These are phyloP conservation scores for Fraxinus floribunda DNA, from an alignment of 305 asterid species.

Conservation along the genomic window DNA sequence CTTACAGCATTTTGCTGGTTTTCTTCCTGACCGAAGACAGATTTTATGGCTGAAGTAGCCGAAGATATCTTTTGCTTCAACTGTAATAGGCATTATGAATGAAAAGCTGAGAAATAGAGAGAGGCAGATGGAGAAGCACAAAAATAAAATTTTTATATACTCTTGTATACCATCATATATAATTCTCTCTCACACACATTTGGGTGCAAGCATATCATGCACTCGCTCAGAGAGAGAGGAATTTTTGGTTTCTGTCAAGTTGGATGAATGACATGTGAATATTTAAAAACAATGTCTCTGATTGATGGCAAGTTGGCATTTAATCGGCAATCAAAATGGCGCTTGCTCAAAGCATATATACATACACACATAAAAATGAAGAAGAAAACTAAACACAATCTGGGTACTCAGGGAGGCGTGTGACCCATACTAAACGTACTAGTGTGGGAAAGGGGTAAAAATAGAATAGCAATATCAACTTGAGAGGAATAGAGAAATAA, in stretches of 20 bases:
- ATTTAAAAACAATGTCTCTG: neutral
- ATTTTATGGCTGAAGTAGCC: conserved; percentile 96
- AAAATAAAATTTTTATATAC: neutral
- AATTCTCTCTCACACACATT: neutral
- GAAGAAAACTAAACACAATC: neutral
- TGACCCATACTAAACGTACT: neutral
- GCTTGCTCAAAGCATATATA: neutral
- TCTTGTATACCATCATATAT: neutral
- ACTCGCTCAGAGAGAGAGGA: neutral
- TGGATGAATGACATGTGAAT: neutral
- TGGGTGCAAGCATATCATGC: neutral
- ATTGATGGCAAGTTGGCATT: neutral
- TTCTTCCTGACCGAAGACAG: conserved; percentile 87
- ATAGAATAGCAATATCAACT: neutral
- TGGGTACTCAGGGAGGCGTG: neutral
- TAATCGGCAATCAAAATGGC: neutral
- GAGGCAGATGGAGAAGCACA: neutral
- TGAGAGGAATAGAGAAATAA: neutral
- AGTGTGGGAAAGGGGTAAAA: neutral
- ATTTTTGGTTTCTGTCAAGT: neutral
- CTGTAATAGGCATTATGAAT: conserved; percentile 47
- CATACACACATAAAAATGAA: neutral
- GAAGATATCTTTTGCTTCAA: conserved; percentile 84
- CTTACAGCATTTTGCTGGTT: conserved; percentile 68
- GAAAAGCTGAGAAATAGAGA: neutral